Evolutionary conservation across 176 grass and related monocot species (phyloP).

Genomic region (Leersia perrieri): DNA sequence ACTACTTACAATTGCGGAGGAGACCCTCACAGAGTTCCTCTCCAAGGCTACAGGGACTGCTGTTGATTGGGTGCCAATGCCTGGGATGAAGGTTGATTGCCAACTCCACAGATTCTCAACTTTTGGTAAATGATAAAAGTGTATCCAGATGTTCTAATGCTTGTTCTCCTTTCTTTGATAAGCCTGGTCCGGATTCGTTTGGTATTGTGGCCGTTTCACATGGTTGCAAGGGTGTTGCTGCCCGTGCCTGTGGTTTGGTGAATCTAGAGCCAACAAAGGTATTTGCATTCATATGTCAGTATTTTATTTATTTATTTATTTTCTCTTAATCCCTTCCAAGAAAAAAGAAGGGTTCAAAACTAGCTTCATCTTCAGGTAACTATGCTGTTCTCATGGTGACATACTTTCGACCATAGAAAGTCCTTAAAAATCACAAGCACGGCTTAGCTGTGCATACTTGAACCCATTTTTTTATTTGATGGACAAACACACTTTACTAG

Average conservation of each 20-base stretch:
- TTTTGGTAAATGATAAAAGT: background rate
- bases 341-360: background rate
- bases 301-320: background rate
- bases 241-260: conserved; percentile 98
- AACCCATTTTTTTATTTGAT: background rate
- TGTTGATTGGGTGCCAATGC: conserved; percentile 99
- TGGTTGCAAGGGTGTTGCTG: conserved; percentile 85
- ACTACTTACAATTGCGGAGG: conserved; percentile 89
- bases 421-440: background rate
- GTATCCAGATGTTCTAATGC: background rate
- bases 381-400: background rate
- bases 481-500: background rate
- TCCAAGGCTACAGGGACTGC: conserved; percentile 99
- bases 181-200: conserved; percentile 99
- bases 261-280: conserved; percentile 96
- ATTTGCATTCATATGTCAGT: background rate
- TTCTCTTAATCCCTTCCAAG: background rate
- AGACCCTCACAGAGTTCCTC: conserved; percentile 97
- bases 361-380: background rate
- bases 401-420: background rate
- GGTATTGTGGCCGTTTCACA: conserved; percentile 97
- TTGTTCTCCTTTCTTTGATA: conserved; percentile 11
- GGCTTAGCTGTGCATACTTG: background rate
- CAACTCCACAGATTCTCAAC: background rate
- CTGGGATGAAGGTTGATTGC: conserved; percentile 91